A percentile compares a stretch with the other conserved stretches of the same genome.
phyloP scores from a whole-genome alignment of 2,329 filamentous ascomycete genomes.

The Phaeosphaeriaceae sp. region DNA sequence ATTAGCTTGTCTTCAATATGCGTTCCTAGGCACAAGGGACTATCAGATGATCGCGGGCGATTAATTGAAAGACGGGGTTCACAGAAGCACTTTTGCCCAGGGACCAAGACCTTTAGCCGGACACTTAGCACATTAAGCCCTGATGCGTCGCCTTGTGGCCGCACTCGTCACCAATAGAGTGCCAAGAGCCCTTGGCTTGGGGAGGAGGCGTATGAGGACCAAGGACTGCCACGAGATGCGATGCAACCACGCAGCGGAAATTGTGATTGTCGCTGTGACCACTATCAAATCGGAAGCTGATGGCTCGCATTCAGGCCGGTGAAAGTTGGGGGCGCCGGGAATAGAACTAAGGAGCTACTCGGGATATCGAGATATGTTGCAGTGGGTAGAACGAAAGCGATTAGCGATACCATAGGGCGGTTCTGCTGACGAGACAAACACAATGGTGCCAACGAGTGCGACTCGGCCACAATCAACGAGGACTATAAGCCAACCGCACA shows the following conservation, averaged over 20 bases:
- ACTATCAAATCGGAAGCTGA: neutral
- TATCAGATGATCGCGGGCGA: slow-evolving; percentile 12
- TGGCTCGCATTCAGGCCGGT: neutral
- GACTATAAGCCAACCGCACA: neutral
- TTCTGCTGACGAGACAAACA: neutral
- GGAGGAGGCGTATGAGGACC: neutral
- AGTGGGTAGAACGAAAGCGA: neutral
- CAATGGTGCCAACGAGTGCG: neutral
- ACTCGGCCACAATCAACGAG: neutral
- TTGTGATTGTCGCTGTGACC: neutral
- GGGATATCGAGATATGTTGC: neutral
- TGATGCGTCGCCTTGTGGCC: neutral
- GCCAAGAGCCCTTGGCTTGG: slow-evolving; percentile 2
- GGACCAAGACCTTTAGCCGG: slow-evolving; percentile 38
- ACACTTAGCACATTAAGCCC: slow-evolving; percentile 12
- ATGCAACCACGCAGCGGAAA: neutral
- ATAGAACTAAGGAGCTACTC: neutral
- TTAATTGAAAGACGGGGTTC: slow-evolving; percentile 11
- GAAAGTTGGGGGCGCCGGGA: neutral
- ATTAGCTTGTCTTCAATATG: slow-evolving; percentile 18
- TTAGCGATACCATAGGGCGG: neutral
- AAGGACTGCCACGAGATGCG: neutral
- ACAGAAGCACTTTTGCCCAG: slow-evolving; percentile 27
- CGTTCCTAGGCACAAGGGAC: slow-evolving; percentile 13
- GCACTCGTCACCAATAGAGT: slow-evolving; percentile 17